Evolutionary conservation across 306 rosid species (phyloP), one percentile per base, ranked within the genome.

Genomic region (Medicago arabica): DNA sequence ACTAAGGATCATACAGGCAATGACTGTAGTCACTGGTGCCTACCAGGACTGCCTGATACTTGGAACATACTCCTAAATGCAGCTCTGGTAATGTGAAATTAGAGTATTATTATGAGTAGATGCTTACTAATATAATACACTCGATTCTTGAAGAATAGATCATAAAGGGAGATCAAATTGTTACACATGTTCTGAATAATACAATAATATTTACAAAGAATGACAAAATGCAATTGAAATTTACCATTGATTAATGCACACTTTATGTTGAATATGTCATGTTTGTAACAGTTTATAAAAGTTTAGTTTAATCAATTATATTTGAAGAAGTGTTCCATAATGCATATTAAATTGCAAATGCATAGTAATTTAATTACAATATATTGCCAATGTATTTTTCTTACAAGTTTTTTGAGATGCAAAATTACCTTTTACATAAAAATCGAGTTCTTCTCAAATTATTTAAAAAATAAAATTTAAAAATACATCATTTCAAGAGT

Each of bases 11-110:
- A 73, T 0, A 31, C 38, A 34, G 89, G 96, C 75, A 92, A 78
- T 3, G 99, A 95, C 14, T 95, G 99, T 70, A 95, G 97, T 80
- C 99, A 95, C 13, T 95, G 99, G 99, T 95, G 99, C 79, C 80
- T 95, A 5, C 97, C 99, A 8, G 99, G 99, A 23, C 72, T 92
- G 74, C 99, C 99, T 10, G 99, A 95, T 81, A 88, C 96, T 9
- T 95, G 99, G 99, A 95, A 95, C 78, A 84, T 89, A 69, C 97
- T 95, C 66, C 80, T 92, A 16, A 85, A 89, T 57, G 91, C 97
- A 15, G 88, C 90, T 34, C 90, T 92, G 25, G 38, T 71, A 16
- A 75, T 59, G 80, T 87, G 86, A 79, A 51, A 14, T 39, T 40
- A 18, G 23, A 50, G 10, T 46, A 8, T 38, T 66, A 34, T 8